Percentiles rank a stretch among this genome's conserved stretches.
phyloP scores from a whole-genome alignment of 2,329 filamentous ascomycete species.

The Aspergillus viridinutans region DNA sequence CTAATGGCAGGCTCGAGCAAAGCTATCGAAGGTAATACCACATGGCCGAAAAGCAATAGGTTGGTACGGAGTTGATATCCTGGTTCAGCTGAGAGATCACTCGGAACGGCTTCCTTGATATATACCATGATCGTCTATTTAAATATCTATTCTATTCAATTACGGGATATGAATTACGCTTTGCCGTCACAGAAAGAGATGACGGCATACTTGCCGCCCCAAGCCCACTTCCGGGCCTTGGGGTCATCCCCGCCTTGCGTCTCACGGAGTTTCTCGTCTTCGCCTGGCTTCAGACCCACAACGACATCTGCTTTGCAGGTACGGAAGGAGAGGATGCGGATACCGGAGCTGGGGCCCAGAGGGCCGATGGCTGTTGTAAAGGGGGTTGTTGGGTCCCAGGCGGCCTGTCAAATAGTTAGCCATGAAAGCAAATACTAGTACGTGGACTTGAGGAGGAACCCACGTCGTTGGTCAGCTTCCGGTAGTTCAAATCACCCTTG shows the following conservation, averaged over 20 bases:
- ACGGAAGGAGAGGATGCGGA: conserved; percentile 80
- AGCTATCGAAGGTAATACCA: too few species aligned
- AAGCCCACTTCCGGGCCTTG: conserved; percentile 79
- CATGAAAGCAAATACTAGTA: background rate
- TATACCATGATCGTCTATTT: background rate
- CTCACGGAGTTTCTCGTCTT: conserved; percentile 73
- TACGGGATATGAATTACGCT: conserved; percentile 14
- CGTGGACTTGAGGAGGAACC: conserved; percentile 33
- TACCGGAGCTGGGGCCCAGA: conserved; percentile 71
- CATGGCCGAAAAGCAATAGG: too few species aligned
- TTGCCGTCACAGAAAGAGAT: conserved; percentile 76
- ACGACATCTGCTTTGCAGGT: conserved; percentile 98
- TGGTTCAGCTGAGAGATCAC: background rate
- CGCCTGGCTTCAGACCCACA: conserved; percentile 75
- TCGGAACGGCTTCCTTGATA: background rate
- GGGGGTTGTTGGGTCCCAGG: conserved; percentile 82
- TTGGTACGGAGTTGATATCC: too few species aligned
- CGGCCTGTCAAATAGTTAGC: conserved; percentile 47
- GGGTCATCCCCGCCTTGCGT: conserved; percentile 66
- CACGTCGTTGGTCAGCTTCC: conserved; percentile 87
- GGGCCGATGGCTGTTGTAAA: conserved; percentile 83
- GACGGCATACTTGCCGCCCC: conserved; percentile 96
- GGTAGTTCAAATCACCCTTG: conserved; percentile 96
- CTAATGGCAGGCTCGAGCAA: too few species aligned
- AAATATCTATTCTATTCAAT: background rate